A percentile compares a stretch with the other conserved stretches of the same genome.
Conservation (phyloP, 768 basidiomycete species). For the Gloeophyllum trabeum region DNA sequence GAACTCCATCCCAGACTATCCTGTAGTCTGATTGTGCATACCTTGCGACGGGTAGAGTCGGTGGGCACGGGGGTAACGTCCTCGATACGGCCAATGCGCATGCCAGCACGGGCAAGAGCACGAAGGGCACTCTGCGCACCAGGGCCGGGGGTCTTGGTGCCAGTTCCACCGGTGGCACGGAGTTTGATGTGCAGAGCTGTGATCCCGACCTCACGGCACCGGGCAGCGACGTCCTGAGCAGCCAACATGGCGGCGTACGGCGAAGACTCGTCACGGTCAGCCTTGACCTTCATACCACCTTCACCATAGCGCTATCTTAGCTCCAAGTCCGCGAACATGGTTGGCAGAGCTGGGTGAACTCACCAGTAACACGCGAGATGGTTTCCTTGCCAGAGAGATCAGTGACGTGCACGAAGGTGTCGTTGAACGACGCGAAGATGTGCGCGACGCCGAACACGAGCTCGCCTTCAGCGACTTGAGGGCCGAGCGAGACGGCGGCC, state of each 20-base stretch:
- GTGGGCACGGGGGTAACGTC: constrained; percentile 97
- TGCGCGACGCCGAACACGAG: constrained; percentile 97
- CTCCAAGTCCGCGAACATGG: too few species aligned
- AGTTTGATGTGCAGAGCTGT: constrained; percentile 99
- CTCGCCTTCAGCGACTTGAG: constrained; percentile 93
- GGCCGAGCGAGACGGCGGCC: constrained; percentile 83
- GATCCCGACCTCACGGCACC: constrained; percentile 98
- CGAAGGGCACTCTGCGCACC: constrained; percentile 97
- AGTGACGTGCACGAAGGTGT: constrained; percentile 98
- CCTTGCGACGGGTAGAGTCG: constrained; percentile 96
- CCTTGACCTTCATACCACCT: constrained; percentile 99
- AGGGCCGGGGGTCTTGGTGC: constrained; percentile 97
- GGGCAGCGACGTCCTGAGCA: constrained; percentile 90
- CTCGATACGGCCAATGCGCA: constrained; percentile 97
- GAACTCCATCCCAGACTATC: too few species aligned
- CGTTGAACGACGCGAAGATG: constrained; percentile 99
- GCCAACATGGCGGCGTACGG: constrained; percentile 97
- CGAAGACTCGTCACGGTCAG: constrained; percentile 98
- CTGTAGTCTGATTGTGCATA: too few species aligned
- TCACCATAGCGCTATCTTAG: too few species aligned
- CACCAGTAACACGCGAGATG: constrained; percentile 95
- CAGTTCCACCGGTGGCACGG: constrained; percentile 95
- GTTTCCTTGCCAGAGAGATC: constrained; percentile 99
- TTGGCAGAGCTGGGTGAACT: constrained; percentile 20
- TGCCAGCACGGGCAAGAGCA: constrained; percentile 95